phyloP scores from a whole-genome alignment of 179 eudicot genomes.

The Spinacia oleracea region DNA sequence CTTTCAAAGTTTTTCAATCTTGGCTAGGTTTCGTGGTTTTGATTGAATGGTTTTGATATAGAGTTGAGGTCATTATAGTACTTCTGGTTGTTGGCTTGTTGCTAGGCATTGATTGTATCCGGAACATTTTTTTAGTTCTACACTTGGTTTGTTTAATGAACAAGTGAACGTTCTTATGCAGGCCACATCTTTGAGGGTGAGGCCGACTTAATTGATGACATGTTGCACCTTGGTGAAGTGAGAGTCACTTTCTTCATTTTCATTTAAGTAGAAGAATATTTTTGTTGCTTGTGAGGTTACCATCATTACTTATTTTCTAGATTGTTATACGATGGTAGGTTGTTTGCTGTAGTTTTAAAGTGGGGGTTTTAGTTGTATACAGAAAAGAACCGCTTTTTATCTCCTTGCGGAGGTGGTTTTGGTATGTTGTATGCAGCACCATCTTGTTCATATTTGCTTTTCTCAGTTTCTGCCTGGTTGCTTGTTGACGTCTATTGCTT shows the following conservation, averaged over 20 bases:
- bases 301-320: background rate
- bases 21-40: background rate
- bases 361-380: background rate
- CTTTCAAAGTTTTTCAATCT: too few relatives aligned
- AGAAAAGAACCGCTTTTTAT: background rate
- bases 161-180: background rate
- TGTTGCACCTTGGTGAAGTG: background rate
- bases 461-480: background rate
- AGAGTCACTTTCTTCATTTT: background rate
- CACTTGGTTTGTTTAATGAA: too few relatives aligned
- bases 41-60: background rate
- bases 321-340: background rate
- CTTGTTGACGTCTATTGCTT: background rate
- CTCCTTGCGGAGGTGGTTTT: background rate
- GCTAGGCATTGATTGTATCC: background rate
- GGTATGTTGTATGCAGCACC: background rate
- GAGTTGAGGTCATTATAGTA: background rate
- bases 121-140: background rate
- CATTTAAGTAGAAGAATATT: background rate
- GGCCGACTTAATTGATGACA: background rate
- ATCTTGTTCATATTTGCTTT: background rate
- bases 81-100: background rate
- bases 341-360: background rate
- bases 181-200: background rate
- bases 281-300: background rate